phyloP scores from a whole-genome alignment of 805 yeast species.

The Metschnikowia cerradonensis region DNA sequence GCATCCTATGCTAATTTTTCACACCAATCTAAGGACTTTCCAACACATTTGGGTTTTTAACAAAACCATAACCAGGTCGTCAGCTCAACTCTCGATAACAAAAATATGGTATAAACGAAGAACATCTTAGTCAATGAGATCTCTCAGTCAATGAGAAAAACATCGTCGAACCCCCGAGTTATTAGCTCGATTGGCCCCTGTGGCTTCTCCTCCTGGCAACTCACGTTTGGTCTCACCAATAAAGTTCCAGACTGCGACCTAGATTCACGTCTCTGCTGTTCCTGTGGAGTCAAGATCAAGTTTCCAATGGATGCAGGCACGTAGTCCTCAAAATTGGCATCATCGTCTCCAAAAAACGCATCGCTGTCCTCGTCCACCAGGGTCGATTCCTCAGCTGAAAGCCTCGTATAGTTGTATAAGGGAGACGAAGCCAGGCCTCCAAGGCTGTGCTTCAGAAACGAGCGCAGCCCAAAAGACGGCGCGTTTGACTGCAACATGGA shows the following conservation, averaged over 20 bases:
- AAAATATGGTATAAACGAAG: too few relatives aligned
- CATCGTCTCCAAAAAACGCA: constrained; percentile 26
- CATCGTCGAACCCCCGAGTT: constrained; percentile 23
- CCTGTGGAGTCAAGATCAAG: constrained; percentile 72
- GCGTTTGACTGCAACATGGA: not conserved
- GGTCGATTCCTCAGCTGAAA: constrained; percentile 1
- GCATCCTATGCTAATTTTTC: not conserved
- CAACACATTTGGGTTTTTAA: not conserved
- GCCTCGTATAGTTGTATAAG: not conserved
- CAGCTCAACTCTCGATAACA: too few relatives aligned
- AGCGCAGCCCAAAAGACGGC: not conserved
- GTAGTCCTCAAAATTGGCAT: constrained; percentile 61
- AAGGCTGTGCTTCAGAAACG: not conserved
- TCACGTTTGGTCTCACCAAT: constrained; percentile 31
- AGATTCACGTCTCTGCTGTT: constrained; percentile 63
- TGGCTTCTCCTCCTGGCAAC: constrained; percentile 2
- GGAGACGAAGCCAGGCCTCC: not conserved
- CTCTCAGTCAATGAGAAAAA: constrained; percentile 34
- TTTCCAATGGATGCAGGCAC: constrained; percentile 82
- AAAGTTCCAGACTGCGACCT: constrained; percentile 47
- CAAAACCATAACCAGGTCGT: not conserved
- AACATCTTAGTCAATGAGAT: not conserved
- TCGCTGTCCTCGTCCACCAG: constrained; percentile 30
- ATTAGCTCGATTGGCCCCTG: not conserved
- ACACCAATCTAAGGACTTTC: not conserved